Base-by-base conservation (phyloP, 768 basidiomycete species). In the Coprinopsis strossmayeri region DNA sequence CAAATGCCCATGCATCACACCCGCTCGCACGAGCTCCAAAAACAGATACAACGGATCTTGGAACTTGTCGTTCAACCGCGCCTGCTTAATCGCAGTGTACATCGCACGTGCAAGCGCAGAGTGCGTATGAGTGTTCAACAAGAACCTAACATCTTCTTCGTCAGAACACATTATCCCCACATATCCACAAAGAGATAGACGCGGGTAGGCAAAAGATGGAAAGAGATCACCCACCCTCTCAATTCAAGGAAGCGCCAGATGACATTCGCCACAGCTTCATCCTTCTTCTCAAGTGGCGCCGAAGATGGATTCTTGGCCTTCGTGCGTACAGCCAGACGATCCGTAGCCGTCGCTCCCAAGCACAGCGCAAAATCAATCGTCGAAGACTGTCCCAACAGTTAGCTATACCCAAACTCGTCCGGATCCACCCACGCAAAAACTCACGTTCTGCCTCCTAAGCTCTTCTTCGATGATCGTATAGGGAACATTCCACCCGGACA, bases 241-340 rank as follows among this genome's bases (percentile, higher is more conserved):
- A 97, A 71, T 64, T 97, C 95, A 48, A 99, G 77, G 78, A 98
- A 97, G 46, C 95, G 81, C 94, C 94, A 97, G 48, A 99, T 89
- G 23, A 95, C 93, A 61, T 99, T 99, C 5, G 94, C 94, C 2
- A 99, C 96, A 0, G 96, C 76, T 65, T 99, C 96, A 58, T 99
- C 96, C 69, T 98, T 98, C 71, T 96, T 97, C 52, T 98, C 95
- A 23, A 99, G 74, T 13, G 81, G 77, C 4, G 57, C 59, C 30
- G 69, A 58, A 26, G 66, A 55, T 44, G 58, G 71, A n/a, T 63
- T 59, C 69, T 83, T 87, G 34, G 76, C 73, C 64, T 86, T 87
- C 41, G 95, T 98, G 34, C 91, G 82, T 34, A 69, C 64, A 0
- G 96, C 93, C 18, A 87, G 74, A 57, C 83, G 83, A 48, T 94